phyloP scores from a whole-genome alignment of 345 rosid species.

The Crucihimalaya himalaica region DNA sequence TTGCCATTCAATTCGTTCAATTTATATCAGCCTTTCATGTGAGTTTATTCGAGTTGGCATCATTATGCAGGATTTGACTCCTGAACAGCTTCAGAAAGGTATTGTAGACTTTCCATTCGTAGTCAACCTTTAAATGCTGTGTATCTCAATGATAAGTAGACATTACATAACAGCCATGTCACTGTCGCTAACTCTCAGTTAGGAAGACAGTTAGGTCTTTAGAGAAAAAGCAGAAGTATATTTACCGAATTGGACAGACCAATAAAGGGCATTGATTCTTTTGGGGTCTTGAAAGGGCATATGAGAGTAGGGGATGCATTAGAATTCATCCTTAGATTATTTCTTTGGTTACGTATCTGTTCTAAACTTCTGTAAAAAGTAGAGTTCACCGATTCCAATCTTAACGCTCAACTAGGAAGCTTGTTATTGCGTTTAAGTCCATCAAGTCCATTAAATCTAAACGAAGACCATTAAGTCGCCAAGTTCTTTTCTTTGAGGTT shows the following conservation, averaged over 20 bases:
- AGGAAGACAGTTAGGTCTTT: not conserved
- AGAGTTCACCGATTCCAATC: not conserved
- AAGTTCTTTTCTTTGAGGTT: not conserved
- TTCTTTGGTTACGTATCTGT: not conserved
- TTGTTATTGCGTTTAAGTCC: not conserved
- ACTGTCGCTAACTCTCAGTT: not conserved
- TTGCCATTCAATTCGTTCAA: not conserved
- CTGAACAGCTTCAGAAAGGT: constrained; percentile 88
- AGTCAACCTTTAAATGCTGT: not conserved
- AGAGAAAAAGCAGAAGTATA: not conserved
- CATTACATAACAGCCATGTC: not conserved
- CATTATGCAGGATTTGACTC: constrained; percentile 64
- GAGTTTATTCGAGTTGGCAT: not conserved
- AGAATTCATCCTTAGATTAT: not conserved
- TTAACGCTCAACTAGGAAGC: not conserved
- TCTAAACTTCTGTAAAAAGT: not conserved
- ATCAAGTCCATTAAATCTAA: too few relatives aligned
- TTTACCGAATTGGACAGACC: not conserved
- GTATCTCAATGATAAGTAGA: not conserved
- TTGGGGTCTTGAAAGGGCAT: not conserved
- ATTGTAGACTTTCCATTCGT: not conserved
- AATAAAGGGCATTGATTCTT: not conserved
- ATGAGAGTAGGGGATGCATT: not conserved
- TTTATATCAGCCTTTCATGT: not conserved
- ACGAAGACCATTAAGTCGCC: not conserved